Base-by-base conservation (phyloP, 257 asterid genomes). In the Plantago ovata region DNA sequence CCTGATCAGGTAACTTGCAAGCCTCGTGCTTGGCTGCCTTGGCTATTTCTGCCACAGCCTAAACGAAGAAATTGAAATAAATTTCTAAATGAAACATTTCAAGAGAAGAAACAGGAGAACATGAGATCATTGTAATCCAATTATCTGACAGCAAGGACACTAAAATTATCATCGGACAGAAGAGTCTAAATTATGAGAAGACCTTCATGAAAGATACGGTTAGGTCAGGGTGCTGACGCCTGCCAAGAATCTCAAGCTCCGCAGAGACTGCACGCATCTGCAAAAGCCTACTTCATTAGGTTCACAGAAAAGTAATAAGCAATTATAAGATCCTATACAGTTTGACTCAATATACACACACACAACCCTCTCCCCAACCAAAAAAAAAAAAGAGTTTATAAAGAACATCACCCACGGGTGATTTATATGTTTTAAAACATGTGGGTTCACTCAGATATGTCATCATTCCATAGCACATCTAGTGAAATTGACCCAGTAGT, bases 231-330 rank as follows among this genome's bases (percentile, higher is more conserved):
- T 84, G 95, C 62, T 73, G 95, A 75, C 77, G 89, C 77, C 98
- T 81, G 77, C 95, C 94, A 63, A 93, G 91, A 77, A 93, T 82
- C 72, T 93, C 98, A 65, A 93, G 98, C 82, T 93, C 95, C 77
- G 63, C 38, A 63, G 97, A 86, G 69, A 88, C 94, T 10, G 94
- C 81, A 55, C 74, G 86, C 98, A 93, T 86, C 97, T 92, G 85
- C 38, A 76, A 54, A 70, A 58, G 58, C 52, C 61, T 16, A 61
- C 18, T 9, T 24, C 59, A 69, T 59, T 63, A 71, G 57, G 7
- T 10, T 61, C 62, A 60, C 47, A 50, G 18, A 46, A 58, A 15
- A 10, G 13, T 7, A 49, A 15, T 49, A 22, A 19, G 7, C 36
- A 28, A 4, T 28, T 9, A 20, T 36, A 50, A 4, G 56, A 50